phyloP scores from a whole-genome alignment of 1,139 yeast species.

The Pichia sp. region DNA sequence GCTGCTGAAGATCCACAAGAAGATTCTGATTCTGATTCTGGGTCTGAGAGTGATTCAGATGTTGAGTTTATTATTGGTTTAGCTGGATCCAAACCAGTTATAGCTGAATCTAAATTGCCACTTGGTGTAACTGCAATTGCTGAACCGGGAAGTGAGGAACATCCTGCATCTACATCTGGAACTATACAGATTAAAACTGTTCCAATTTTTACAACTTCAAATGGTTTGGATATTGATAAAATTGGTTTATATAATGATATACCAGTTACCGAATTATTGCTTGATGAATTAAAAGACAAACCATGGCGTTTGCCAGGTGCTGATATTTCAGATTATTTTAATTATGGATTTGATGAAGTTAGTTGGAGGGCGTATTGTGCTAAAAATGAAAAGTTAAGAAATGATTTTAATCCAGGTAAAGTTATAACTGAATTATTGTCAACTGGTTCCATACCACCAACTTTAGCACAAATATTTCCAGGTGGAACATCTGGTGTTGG shows the following conservation, averaged over 20 bases:
- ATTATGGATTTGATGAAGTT: conserved; percentile 92
- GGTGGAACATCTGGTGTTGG: conserved; percentile 10
- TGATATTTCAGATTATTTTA: conserved; percentile 88
- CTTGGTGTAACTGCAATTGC: neutral
- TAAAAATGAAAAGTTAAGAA: conserved; percentile 77
- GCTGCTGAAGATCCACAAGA: conserved; percentile 22
- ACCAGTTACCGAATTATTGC: conserved; percentile 77
- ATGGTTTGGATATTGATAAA: conserved; percentile 58
- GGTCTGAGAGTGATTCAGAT: conserved; percentile 47
- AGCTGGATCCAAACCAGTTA: conserved; percentile 27
- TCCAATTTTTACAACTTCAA: conserved; percentile 23
- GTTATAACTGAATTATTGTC: conserved; percentile 38
- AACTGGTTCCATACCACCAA: conserved; percentile 25
- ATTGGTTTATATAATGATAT: conserved; percentile 78
- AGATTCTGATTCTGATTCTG: conserved; percentile 35
- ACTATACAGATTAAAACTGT: conserved; percentile 27
- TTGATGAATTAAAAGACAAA: conserved; percentile 80
- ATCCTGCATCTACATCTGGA: conserved; percentile 25
- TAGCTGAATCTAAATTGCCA: neutral
- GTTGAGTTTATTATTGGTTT: conserved; percentile 59
- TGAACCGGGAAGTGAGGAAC: neutral
- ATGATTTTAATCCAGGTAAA: conserved; percentile 66
- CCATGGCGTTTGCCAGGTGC: conserved; percentile 99
- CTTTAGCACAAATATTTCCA: conserved; percentile 20
- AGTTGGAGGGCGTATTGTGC: conserved; percentile 93